Evolutionary conservation across 1,139 yeast genomes (phyloP).

Genomic region (Lizanozyma gosingica): DNA sequence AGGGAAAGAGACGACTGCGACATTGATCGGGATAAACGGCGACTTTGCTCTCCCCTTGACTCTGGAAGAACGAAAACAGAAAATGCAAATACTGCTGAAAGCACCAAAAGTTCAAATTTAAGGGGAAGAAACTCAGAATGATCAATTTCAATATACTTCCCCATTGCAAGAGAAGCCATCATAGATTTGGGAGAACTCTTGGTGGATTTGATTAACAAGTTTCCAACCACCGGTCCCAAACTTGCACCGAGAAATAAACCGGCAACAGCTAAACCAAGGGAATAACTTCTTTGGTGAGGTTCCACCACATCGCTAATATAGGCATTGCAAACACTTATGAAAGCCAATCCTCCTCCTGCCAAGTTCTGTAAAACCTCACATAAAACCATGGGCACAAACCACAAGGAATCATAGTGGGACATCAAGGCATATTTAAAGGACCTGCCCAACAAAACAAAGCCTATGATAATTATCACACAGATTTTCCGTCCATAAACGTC

Average conservation of each 20-base stretch:
- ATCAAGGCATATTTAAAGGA: constrained; percentile 21
- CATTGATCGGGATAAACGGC: constrained; percentile 7
- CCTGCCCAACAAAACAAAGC: constrained; percentile 18
- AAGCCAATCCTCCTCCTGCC: constrained; percentile 47
- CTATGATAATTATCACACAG: constrained; percentile 29
- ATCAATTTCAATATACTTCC: not conserved
- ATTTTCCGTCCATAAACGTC: constrained; percentile 56
- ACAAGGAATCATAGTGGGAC: constrained; percentile 19
- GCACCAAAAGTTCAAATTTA: constrained; percentile 10
- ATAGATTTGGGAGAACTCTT: not conserved
- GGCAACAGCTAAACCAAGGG: constrained; percentile 51
- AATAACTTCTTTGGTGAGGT: constrained; percentile 42
- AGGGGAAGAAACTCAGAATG: constrained; percentile 12
- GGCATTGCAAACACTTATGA: constrained; percentile 46
- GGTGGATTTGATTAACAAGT: constrained; percentile 12
- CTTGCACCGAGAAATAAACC: constrained; percentile 53
- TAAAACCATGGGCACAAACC: constrained; percentile 23
- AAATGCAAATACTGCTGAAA: constrained; percentile 8
- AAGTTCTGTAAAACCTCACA: constrained; percentile 33
- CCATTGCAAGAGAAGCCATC: not conserved
- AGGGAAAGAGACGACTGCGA: constrained; percentile 5
- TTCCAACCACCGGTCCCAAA: constrained; percentile 56
- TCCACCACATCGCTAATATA: constrained; percentile 61
- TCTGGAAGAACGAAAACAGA: constrained; percentile 14
- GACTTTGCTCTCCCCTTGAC: constrained; percentile 14